Base-by-base conservation (phyloP, 345 rosid species). In the Boechera retrofracta region DNA sequence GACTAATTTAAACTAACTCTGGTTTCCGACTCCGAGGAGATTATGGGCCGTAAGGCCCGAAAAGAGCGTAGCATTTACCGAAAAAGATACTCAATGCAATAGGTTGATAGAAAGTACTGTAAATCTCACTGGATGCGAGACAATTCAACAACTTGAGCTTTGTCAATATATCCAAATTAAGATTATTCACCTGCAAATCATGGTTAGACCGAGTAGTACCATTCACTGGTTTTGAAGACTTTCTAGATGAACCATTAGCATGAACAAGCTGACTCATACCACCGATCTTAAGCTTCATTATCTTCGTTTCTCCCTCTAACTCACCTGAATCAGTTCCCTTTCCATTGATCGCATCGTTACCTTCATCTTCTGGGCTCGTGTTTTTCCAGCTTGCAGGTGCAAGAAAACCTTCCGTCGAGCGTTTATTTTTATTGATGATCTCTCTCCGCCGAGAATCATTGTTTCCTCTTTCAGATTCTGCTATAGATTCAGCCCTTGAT, bases 381-480 rank as follows among this genome's bases (percentile, higher is more conserved):
- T 72, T 77, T 79, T 84, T 90, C 91, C 89, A 81, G 74, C 83
- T 87, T 6, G 83, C 88, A 72, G 98, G 95, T 67, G 97, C 87
- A 74, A 90, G 93, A n/a, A 74, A 81, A 78, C 93, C 98, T 83
- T 94, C 91, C 61, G 89, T 87, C 3, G 87, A 86, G 28, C 82
- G 87, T 52, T 65, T 67, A 67, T 82, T 87, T 52, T 67, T 73
- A 36, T 45, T 79, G 45, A 62, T 18, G 60, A 57, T 58, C 68
- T 83, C 83, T 77, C 79, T 77, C 57, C 72, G 82, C 3, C 84
- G 77, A 4, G 59, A 47, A 73, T 83, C 89, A 55, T 73, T 83
- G 77, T 75, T 72, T 35, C 80, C 84, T 47, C 74, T 86, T 36
- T 82, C 86, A 26, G 74, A 36, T 35, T 72, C 81, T 2, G 71